Evolutionary conservation across 2,329 filamentous ascomycete species (phyloP), one percentile per base, ranked within the genome.

Genomic region (Aspergillus nomiae): DNA sequence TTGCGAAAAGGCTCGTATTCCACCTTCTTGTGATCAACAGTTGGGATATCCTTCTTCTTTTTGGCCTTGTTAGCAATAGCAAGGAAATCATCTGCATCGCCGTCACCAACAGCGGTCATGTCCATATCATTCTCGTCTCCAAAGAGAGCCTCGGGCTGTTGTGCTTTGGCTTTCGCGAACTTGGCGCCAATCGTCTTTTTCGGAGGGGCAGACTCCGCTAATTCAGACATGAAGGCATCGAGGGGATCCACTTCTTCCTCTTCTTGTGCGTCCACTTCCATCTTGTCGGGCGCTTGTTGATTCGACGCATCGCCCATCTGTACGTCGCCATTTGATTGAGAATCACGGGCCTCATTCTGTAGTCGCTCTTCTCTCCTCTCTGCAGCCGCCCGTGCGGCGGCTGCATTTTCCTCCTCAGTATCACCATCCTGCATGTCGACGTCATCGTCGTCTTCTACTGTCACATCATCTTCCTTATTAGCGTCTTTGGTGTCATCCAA

Each of bases 41-140:
- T 84, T 0, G 94, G 93, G n/a, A 98, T 89, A 64, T 98, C 95
- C 79, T 97, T 97, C 84, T 97, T 97, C 82, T 97, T 97, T 73
- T 85, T 85, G 83, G 90, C 85, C 85, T 86, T 87, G 60, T 78
- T 85, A 50, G 85, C 83, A 75, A 87, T 84, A n/a, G 86, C 85
- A 51, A 89, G 83, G 70, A 87, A 84, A 69, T 89, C 87, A 69
- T 89, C 88, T 3, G 85, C 85, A 68, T 89, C 85, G 43, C 85
- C 84, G 38, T 88, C 87, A 36, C 79, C 80, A 21, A 90, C 83
- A 36, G 88, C 85, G 38, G 87, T 87, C 57, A 90, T 76, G 62
- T 86, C 84, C 16, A 86, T 82, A 63, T 96, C 93, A 65, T 96
- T 90, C 64, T 88, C 86, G 60, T 97, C 94, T 64, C 90, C 92